Evolutionary conservation across 441 rosid genomes (phyloP), one percentile per base, ranked within the genome.

Genomic region (Capsella rubella): DNA sequence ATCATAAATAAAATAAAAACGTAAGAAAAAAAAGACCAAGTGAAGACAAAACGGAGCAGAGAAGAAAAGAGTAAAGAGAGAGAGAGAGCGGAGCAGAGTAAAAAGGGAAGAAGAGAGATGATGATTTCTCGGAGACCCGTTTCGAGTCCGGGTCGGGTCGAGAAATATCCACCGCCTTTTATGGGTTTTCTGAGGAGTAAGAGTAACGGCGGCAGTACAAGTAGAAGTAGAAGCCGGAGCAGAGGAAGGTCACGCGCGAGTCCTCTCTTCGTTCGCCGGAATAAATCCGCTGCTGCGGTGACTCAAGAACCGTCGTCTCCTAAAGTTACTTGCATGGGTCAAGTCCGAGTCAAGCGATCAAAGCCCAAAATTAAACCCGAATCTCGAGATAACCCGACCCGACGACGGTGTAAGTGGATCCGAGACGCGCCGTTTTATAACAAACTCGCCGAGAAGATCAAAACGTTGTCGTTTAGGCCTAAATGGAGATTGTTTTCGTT

Each of bases 261-360:
- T 59, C 97, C 97, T 42, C 80, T 93, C 81, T 91, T 93, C 77
- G 80, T 90, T 11, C 82, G 89, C 39, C 90, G 83, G 82, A 87
- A 82, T 79, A 84, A 66, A 67, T 71, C 76, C 0, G 63, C 72
- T 0, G 74, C 89, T 71, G 71, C 83, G 64, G 91, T 85, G 64
- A 86, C 95, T 5, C 96, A 87, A 64, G 98, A 93, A 61, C 98
- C 98, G 16, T 71, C 97, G 56, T 93, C 98, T 13, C 98, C 98
- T 0, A 91, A 90, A 74, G 98, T 93, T 31, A 91, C 98, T 43
- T 93, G 97, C 97, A 90, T 93, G 96, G 98, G 98, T 37, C 97
- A 93, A 77, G 97, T 93, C 67, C 89, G 91, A 55, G 92, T 87
- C 80, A 80, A 79, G 18, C 84, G 93, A 31, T 83, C 89, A 43